phyloP scores from a whole-genome alignment of 2,329 filamentous ascomycete genomes.

The Phoma sp. region DNA sequence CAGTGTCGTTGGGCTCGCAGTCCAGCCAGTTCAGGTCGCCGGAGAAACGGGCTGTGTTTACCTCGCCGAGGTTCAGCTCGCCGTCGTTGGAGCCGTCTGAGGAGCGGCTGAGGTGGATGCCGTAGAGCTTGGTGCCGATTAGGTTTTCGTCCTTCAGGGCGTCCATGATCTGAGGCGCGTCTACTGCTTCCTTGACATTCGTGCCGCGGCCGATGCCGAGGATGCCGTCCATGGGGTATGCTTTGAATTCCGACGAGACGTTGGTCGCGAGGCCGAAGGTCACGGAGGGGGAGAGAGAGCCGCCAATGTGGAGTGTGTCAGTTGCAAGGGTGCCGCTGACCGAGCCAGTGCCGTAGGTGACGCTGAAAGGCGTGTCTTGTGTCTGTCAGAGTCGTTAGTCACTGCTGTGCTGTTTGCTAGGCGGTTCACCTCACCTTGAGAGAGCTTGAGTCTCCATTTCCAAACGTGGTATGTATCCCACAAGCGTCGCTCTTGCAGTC shows the following conservation, averaged over 20 bases:
- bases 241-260: conserved; percentile 75
- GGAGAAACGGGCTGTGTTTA: conserved; percentile 70
- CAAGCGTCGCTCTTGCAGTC: conserved; percentile 73
- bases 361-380: conserved; percentile 63
- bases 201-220: conserved; percentile 74
- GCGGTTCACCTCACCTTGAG: conserved; percentile 50
- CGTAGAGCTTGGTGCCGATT: conserved; percentile 71
- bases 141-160: conserved; percentile 63
- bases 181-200: conserved; percentile 49
- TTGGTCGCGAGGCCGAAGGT: conserved; percentile 75
- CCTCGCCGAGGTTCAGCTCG: conserved; percentile 76
- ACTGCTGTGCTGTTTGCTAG: background rate
- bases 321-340: conserved; percentile 70
- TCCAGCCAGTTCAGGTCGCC: conserved; percentile 73
- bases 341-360: conserved; percentile 78
- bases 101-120: conserved; percentile 72
- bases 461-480: conserved; percentile 72
- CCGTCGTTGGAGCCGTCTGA: conserved; percentile 72
- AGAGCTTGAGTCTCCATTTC: conserved; percentile 68
- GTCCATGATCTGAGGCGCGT: conserved; percentile 70
- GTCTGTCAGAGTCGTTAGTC: conserved; percentile 38
- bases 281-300: conserved; percentile 67
- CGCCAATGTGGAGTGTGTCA: conserved; percentile 73
- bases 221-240: conserved; percentile 88
- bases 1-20: conserved; percentile 56